Base-by-base conservation (phyloP, 106 monocot genomes). In the Dendrobium officinale region DNA sequence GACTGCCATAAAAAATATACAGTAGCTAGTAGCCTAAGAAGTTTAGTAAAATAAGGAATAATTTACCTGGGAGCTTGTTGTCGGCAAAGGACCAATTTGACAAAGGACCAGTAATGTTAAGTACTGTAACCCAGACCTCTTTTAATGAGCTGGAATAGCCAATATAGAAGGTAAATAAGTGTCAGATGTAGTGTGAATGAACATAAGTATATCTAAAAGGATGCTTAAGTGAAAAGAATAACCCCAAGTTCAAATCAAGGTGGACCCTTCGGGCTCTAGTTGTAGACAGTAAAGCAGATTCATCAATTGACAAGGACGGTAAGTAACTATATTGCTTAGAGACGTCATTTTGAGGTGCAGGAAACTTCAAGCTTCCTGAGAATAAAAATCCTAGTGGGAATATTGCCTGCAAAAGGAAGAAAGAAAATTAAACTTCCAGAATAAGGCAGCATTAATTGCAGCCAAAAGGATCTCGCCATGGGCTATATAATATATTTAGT, bases 71-170 rank as follows among this genome's bases (percentile, higher is more conserved):
- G 27, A 99, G 80, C 42, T 22, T 86, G 78, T 84, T 88, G 64
- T 93, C 91, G 11, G 99, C 88, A 59, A 99, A 99, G 55, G 99
- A 99, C 99, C 99, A 99, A 86, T 87, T 95, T 29, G 91, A 88
- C 72, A 95, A 84, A 42, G 95, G 99, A 31, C 99, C 99, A 75
- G 95, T 99, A 64, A 99, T 91, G 80, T 99, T 99, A 22, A 99
- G 86, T 27, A 85, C 95, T 20, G 93, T 73, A 55, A 61, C 86
- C 99, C 95, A 99, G 41, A 99, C 85, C 84, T 99, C 90, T 67
- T 88, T 83, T 42, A 91, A 61, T 20, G 99, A 99, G 16, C 99
- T 99, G 84, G 67, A 77, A 82, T 41, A 85, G 48, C 20, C 37
- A 72, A 45, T 78, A 55, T 42, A 59, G 44, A 83, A 79, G n/a